Evolutionary conservation across 768 basidiomycete genomes (phyloP), one percentile per base, ranked within the genome.

Genomic region (Phylloporus sp.): DNA sequence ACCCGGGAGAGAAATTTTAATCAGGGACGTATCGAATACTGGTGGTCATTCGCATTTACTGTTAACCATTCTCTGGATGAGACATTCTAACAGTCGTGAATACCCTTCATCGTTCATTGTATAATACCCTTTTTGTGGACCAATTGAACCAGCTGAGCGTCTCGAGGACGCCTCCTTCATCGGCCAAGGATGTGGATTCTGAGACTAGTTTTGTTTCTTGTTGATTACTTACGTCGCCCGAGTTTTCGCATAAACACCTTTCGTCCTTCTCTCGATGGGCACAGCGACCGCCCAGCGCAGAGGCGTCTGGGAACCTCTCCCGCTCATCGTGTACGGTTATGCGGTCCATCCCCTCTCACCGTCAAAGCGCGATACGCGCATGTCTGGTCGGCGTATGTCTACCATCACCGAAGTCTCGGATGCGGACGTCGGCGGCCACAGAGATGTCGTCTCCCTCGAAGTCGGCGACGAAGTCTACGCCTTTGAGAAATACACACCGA

Each of bases 401-500:
- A 70, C 71, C 3, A 74, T 72, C 45, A 79, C 76, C 4, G 76
- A 78, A 48, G 69, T 56, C 20, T 76, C 78, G 3, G 77, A 79
- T 18, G 85, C 84, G 47, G 86, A 87, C 36, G 76, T 82, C 32
- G 73, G 78, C 35, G 76, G 81, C 0, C 78, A 85, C 71, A 77
- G 82, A 48, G 88, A 91, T 55, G 85, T 91, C 22, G 91, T 92
- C 29, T 79, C 86, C 6, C 79, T 98, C 50, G 94, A 97, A 59
- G 88, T 97, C 26, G 95, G 95, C 42, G 95, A 97, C 69, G 95
- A 97, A 66, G 85, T 98, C 29, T 97, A 97, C 71, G 93, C 94
- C 16, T 97, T 97, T 63, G 95, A 98, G 73, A 86, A 86, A 65
- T 95, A 93, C 68, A 84, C 78, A 0, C 85, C 87, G 11, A 75